A percentile compares a stretch with the other conserved stretches of the same genome.
Evolutionary conservation across 2,329 filamentous ascomycete genomes (phyloP).

Genomic region (Botrytis galanthina): DNA sequence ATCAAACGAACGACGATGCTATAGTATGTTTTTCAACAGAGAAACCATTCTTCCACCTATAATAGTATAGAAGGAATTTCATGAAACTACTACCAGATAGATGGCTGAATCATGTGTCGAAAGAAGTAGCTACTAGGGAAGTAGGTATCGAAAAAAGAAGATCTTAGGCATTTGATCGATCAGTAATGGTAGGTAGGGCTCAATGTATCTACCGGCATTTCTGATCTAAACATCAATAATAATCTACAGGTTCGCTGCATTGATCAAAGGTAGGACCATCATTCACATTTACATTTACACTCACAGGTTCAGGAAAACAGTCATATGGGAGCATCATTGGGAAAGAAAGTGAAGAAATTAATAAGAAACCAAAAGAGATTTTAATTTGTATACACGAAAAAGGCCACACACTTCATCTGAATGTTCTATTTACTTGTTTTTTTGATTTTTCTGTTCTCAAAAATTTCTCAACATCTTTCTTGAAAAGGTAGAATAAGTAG

Average conservation of each 20-base stretch:
- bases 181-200: background rate
- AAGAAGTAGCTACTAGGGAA: background rate
- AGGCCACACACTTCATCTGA: slow-evolving; percentile 9
- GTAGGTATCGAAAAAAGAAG: background rate
- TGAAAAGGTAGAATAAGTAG: slow-evolving; percentile 6
- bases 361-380: background rate
- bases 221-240: background rate
- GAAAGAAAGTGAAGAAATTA: background rate
- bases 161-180: background rate
- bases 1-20: background rate
- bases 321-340: background rate
- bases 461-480: slow-evolving; percentile 16
- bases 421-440: slow-evolving; percentile 4
- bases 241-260: background rate
- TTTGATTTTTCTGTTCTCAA: slow-evolving; percentile 4
- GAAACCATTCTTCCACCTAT: background rate
- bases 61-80: background rate
- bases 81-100: background rate
- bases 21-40: background rate
- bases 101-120: background rate
- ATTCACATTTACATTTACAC: background rate
- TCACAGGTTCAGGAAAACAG: background rate
- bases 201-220: background rate
- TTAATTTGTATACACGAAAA: slow-evolving; percentile 7
- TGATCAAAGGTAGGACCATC: background rate